phyloP scores from a whole-genome alignment of 148 eudicot species.

The Rhododendron molle region DNA sequence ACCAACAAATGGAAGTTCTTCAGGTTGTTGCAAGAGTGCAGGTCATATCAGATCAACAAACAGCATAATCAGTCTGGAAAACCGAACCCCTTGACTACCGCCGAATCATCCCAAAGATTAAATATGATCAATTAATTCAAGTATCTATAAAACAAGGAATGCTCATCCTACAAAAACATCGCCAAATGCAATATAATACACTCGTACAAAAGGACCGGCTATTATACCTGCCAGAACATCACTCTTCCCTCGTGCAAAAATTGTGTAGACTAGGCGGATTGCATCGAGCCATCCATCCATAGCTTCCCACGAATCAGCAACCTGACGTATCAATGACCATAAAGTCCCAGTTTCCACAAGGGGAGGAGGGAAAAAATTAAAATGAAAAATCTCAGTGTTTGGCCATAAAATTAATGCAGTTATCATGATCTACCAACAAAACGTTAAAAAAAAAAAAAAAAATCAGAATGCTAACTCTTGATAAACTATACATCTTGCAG shows the following conservation, averaged over 20 bases:
- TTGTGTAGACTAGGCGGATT: slow-evolving; percentile 87
- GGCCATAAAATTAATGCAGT: not conserved
- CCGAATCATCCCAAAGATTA: not conserved
- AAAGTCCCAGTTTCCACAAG: not conserved
- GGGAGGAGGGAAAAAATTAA: not conserved
- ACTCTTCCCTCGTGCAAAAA: slow-evolving; percentile 82
- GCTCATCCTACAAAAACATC: not conserved
- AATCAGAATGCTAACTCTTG: not conserved
- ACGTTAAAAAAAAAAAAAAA: no score
- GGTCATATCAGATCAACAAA: not conserved
- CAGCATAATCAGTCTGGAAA: not conserved
- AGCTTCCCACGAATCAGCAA: slow-evolving; percentile 92
- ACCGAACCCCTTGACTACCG: not conserved
- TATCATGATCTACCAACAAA: not conserved
- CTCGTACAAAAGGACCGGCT: slow-evolving; percentile 21
- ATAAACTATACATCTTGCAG: not conserved
- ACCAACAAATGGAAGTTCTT: not conserved
- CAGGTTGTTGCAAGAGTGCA: not conserved
- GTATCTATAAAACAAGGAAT: slow-evolving; percentile 1
- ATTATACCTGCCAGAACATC: slow-evolving; percentile 89
- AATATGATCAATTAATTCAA: not conserved
- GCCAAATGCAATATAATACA: not conserved
- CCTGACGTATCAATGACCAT: slow-evolving; percentile 27
- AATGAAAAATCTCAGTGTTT: not conserved
- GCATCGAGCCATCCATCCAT: slow-evolving; percentile 95